Conservation (phyloP, 495 filamentous ascomycete species). For the Neurospora sp. region DNA sequence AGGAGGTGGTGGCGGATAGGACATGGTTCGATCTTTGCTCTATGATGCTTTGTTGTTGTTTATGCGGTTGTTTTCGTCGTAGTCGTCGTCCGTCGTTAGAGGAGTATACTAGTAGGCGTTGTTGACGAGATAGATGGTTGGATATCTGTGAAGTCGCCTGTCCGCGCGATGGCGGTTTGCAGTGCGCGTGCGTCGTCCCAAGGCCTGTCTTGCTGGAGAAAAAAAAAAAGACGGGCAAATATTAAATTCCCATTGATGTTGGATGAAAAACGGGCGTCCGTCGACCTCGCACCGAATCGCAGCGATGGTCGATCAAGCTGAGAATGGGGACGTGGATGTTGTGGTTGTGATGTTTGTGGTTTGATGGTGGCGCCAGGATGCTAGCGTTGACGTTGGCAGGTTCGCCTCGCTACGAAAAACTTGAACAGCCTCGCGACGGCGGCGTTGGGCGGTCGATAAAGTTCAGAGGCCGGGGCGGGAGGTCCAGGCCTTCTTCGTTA, state of each 20-base stretch:
- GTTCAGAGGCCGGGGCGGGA: not conserved
- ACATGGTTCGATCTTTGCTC: conserved; percentile 46
- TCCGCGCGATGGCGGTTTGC: conserved; percentile 10
- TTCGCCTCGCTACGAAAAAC: not conserved
- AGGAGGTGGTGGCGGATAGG: conserved; percentile 54
- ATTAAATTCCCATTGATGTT: conserved; percentile 10
- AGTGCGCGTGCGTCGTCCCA: conserved; percentile 7
- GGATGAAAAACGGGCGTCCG: not conserved
- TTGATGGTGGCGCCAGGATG: not conserved
- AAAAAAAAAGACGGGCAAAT: conserved; percentile 1
- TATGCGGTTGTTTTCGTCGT: not conserved
- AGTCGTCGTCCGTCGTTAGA: not conserved
- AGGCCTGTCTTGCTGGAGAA: not conserved
- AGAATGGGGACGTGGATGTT: not conserved
- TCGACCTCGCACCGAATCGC: conserved; percentile 8
- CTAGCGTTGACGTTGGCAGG: not conserved
- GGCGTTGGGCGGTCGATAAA: not conserved
- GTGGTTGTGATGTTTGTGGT: not conserved
- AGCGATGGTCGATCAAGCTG: conserved; percentile 8
- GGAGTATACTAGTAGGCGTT: not conserved
- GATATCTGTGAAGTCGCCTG: conserved; percentile 1
- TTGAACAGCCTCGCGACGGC: not conserved
- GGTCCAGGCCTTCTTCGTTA: not conserved
- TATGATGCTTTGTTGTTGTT: not conserved
- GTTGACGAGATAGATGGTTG: not conserved